Evolutionary conservation across 2,329 filamentous ascomycete species (phyloP), one percentile per base, ranked within the genome.

Genomic region (Epichloe scottii): DNA sequence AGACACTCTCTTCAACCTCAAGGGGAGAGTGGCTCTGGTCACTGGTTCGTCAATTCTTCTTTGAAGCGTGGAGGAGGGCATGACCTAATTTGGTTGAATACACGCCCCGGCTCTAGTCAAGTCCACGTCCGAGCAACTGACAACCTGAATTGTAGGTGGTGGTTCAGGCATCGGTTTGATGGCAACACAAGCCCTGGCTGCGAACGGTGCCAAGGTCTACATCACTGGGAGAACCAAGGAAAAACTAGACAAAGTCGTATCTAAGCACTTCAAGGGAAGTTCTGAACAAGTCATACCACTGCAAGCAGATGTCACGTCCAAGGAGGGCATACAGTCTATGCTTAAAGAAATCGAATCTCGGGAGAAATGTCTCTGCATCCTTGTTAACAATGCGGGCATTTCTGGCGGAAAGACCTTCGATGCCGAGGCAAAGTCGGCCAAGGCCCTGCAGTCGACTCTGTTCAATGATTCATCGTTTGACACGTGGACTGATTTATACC

Each of bases 401-500:
- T 79, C 79, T 55, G 80, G 78, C 48, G 48, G 68, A 67, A 57
- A 5, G 63, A 77, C 14, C 68, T 78, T n/a, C 69, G 75, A 15
- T 50, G 75, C 80, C 56, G 70, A 71, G 30, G 72, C 73, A 41
- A 73, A 76, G 0, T 71, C 74, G 0, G 59, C 63, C 1, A 71
- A 75, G 50, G 74, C 78, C 46, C 70, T 83, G 53, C 77, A 75
- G 54, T 61, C 77, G 51, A 80, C 82, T 63, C 71, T 87, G 30
- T 93, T 89, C 69, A 78, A 89, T 48, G 73, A 77, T 41, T 74
- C 83, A 3, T 78, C 70, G 0, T 73, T 86, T 51, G 79, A 87
- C 35, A 79, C 84, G 58, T 93, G 87, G 88, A 75, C 75, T n/a
- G 67, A 76, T 40, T 79, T 80, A 0, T 90, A 85, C 71, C 78